Evolutionary conservation across 73 alveolate genomes (phyloP).

Genomic region (Tetrahymena elliotti): DNA sequence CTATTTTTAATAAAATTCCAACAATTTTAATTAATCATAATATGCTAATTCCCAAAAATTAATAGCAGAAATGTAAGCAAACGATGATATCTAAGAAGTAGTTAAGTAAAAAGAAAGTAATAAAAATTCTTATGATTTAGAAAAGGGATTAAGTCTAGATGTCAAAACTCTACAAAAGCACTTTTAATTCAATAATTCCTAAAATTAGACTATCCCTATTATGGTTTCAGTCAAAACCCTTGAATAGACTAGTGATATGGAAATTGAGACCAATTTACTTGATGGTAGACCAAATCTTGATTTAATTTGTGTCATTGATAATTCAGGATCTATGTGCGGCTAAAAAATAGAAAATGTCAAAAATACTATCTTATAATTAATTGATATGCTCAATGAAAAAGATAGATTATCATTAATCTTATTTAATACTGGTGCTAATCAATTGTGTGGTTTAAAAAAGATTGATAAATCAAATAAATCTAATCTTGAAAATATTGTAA

Average conservation of each 20-base stretch:
- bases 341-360: background rate
- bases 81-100: background rate
- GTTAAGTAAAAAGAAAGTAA: background rate
- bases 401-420: background rate
- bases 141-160: background rate
- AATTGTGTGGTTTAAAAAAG: constrained; percentile 30
- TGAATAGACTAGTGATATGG: background rate
- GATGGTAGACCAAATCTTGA: background rate
- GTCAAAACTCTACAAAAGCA: background rate
- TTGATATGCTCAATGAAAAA: background rate
- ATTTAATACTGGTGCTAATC: background rate
- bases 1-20: too few relatives aligned
- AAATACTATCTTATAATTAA: background rate
- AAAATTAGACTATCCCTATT: background rate
- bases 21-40: too few relatives aligned
- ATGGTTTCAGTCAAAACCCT: background rate
- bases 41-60: too few relatives aligned
- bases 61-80: background rate
- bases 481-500: constrained; percentile 9
- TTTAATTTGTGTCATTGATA: background rate
- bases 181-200: background rate
- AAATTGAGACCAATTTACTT: background rate
- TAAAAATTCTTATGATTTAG: background rate
- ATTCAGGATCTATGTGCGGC: background rate
- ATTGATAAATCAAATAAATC: constrained; percentile 41